phyloP scores from a whole-genome alignment of 805 yeast species.

The Lipomyces kockii region DNA sequence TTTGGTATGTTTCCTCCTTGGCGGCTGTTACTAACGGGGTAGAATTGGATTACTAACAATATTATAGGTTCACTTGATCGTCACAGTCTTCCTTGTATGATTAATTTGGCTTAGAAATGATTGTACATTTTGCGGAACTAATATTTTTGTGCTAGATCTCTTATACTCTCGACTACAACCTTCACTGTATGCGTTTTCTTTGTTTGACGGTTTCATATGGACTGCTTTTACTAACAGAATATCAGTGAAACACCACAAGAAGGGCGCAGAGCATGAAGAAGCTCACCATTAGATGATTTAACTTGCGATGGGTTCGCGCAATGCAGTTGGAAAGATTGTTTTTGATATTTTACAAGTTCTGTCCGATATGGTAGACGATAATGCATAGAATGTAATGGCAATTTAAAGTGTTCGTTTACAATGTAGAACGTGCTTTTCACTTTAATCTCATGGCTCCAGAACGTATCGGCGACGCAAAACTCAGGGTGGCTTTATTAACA shows the following conservation, averaged over 20 bases:
- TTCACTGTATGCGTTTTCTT: constrained; percentile 56
- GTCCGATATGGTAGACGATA: not conserved
- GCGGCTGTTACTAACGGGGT: constrained; percentile 11
- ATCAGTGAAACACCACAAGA: constrained; percentile 35
- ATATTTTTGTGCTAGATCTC: constrained; percentile 65
- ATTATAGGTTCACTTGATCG: constrained; percentile 30
- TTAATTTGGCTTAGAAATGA: constrained; percentile 47
- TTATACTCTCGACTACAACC: constrained; percentile 89
- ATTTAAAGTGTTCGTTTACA: not conserved
- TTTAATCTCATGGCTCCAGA: no score
- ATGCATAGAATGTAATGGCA: not conserved
- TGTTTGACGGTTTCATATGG: not conserved
- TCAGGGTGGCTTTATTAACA: no score
- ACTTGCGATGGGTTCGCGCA: not conserved
- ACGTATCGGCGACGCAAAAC: no score
- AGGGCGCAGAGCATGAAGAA: constrained; percentile 17
- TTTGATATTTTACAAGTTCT: not conserved
- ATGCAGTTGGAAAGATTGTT: not conserved
- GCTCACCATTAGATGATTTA: constrained; percentile 24
- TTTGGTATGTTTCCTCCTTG: constrained; percentile 45
- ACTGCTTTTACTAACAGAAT: constrained; percentile 1
- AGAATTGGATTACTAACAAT: constrained; percentile 1
- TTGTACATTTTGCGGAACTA: not conserved
- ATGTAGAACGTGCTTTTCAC: no score
- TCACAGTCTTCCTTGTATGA: constrained; percentile 31